Conservation (phyloP, 2,329 filamentous ascomycete genomes). For the Aspergillus transmontanensis region DNA sequence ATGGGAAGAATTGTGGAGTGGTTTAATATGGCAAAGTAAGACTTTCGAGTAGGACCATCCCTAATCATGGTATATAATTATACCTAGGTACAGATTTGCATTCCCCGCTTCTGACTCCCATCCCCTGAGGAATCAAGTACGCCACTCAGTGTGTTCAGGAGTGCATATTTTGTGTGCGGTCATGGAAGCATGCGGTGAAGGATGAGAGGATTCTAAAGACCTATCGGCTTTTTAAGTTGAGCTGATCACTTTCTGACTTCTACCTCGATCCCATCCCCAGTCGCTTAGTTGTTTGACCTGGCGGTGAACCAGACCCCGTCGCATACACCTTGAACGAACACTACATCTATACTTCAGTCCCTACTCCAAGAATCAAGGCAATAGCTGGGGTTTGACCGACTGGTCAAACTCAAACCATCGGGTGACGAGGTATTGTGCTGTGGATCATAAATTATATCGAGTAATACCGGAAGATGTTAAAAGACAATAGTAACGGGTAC, state of each 20-base stretch:
- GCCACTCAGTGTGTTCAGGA: neutral
- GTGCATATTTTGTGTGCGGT: neutral
- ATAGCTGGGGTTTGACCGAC: neutral
- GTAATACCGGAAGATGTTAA: neutral
- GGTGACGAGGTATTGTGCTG: neutral
- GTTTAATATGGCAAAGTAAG: neutral
- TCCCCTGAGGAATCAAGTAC: neutral
- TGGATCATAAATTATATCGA: neutral
- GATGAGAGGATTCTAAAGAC: neutral
- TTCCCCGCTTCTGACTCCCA: neutral
- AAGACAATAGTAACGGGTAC: neutral
- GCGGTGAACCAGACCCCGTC: neutral
- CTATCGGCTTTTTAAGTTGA: neutral
- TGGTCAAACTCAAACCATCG: neutral
- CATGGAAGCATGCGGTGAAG: conserved; percentile 3
- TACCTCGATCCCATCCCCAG: neutral
- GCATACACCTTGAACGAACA: neutral
- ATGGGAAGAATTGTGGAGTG: neutral
- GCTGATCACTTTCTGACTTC: neutral
- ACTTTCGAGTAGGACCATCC: neutral
- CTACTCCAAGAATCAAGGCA: neutral
- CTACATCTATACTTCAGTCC: neutral
- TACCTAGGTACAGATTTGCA: neutral
- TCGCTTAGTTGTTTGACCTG: conserved; percentile 1
- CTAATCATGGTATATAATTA: neutral